Percentiles rank a stretch among this genome's conserved stretches.
phyloP scores from a whole-genome alignment of 106 monocot species.

The Chionographis japonica region DNA sequence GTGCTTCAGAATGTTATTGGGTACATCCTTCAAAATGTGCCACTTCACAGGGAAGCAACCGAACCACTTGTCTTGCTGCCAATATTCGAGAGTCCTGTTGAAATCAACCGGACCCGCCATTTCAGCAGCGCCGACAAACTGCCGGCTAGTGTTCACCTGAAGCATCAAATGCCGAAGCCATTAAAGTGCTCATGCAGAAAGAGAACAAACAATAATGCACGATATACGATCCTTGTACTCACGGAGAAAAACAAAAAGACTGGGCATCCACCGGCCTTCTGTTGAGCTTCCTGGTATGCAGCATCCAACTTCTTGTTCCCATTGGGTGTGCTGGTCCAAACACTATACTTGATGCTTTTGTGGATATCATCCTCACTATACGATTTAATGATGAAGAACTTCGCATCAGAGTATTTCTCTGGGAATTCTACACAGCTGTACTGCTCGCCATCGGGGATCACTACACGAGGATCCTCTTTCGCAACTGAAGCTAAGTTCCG shows the following conservation, averaged over 20 bases:
- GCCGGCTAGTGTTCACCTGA: constrained; percentile 9
- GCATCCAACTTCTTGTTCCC: constrained; percentile 90
- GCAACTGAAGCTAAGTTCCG: constrained; percentile 30
- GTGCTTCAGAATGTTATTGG: not conserved
- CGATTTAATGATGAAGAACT: constrained; percentile 87
- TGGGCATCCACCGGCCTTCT: constrained; percentile 48
- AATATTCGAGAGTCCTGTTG: constrained; percentile 4
- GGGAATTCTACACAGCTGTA: constrained; percentile 64
- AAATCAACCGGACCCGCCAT: constrained; percentile 14
- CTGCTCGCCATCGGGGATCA: constrained; percentile 39
- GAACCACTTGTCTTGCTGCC: constrained; percentile 8
- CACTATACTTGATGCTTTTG: constrained; percentile 87
- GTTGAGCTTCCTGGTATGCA: constrained; percentile 66
- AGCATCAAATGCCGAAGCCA: too few relatives aligned
- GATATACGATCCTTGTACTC: constrained; percentile 3
- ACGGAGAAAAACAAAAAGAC: constrained; percentile 91
- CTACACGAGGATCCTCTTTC: constrained; percentile 26
- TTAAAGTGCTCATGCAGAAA: too few relatives aligned
- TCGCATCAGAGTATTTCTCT: constrained; percentile 55
- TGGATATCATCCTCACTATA: constrained; percentile 96
- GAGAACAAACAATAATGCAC: too few relatives aligned
- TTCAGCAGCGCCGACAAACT: constrained; percentile 8
- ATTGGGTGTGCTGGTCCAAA: constrained; percentile 86
- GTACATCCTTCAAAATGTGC: constrained; percentile 12
- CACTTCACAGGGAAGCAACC: constrained; percentile 19